phyloP scores from a whole-genome alignment of 1,284 basidiomycete species.

The Trichosporon ovoides region DNA sequence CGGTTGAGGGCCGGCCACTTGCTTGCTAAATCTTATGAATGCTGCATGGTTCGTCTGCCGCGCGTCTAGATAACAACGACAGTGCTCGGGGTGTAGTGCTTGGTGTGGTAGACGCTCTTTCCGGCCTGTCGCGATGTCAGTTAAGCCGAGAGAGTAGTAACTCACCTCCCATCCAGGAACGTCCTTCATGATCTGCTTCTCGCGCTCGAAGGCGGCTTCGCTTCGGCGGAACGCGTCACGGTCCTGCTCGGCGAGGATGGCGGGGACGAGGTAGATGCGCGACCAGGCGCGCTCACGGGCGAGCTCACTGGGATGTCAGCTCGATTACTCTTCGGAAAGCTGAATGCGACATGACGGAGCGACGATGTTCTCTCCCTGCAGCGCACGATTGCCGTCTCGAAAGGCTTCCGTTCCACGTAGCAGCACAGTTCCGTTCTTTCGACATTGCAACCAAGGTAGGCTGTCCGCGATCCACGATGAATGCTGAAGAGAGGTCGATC shows the following conservation, averaged over 20 bases:
- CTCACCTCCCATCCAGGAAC: conserved; percentile 91
- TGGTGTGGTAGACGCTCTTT: conserved; percentile 79
- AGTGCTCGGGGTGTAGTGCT: conserved; percentile 63
- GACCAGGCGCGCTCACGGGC: conserved; percentile 92
- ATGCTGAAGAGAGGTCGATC: too few species aligned
- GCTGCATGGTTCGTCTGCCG: conserved; percentile 10
- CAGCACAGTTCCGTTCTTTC: too few species aligned
- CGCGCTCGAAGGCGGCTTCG: conserved; percentile 70
- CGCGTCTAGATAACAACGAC: conserved; percentile 52
- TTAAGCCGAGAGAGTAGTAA: conserved; percentile 27
- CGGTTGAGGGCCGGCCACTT: too few species aligned
- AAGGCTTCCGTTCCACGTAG: too few species aligned
- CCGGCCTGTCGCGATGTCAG: conserved; percentile 56
- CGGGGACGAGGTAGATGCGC: conserved; percentile 86
- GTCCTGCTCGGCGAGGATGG: conserved; percentile 88
- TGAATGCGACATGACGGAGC: too few species aligned
- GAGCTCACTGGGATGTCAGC: conserved; percentile 67
- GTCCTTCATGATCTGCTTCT: conserved; percentile 93
- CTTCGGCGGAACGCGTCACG: conserved; percentile 79
- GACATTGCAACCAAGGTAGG: too few species aligned
- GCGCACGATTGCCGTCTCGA: too few species aligned
- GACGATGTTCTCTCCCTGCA: too few species aligned
- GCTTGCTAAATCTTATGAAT: conserved; percentile 5
- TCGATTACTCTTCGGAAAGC: too few species aligned
- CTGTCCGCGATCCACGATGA: too few species aligned